phyloP scores from a whole-genome alignment of 164 flowering plant species.

The Piper betle region DNA sequence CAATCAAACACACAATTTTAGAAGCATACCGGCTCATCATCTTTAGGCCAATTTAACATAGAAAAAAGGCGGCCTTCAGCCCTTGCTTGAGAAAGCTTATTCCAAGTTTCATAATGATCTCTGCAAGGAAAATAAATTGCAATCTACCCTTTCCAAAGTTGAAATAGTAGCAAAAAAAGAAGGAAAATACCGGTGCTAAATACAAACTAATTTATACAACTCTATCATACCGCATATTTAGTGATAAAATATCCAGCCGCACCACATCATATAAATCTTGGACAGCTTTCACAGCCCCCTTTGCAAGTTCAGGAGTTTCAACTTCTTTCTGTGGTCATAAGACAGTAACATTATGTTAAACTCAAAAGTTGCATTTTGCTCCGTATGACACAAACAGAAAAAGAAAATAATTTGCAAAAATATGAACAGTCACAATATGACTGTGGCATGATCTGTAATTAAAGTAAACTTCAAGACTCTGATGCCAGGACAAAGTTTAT shows the following conservation, averaged over 20 bases:
- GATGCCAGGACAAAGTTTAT: no score
- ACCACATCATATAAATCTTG: constrained; percentile 92
- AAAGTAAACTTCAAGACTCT: no score
- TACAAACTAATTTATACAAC: background rate
- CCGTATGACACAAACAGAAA: no score
- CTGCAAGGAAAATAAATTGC: constrained; percentile 17
- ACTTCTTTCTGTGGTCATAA: constrained; percentile 41
- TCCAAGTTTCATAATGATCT: constrained; percentile 64
- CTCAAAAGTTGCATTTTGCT: no score
- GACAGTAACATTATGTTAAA: background rate
- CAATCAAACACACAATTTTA: background rate
- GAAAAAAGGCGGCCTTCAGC: constrained; percentile 78
- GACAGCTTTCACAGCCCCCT: constrained; percentile 77
- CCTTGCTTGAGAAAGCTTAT: constrained; percentile 52
- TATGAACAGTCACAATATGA: no score
- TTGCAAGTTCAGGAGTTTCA: constrained; percentile 47
- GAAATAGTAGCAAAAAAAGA: background rate
- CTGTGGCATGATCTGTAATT: no score
- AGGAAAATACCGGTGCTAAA: background rate
- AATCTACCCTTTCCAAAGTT: background rate
- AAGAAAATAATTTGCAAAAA: no score
- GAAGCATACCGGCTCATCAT: constrained; percentile 51
- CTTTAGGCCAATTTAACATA: constrained; percentile 81
- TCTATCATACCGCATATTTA: constrained; percentile 51
- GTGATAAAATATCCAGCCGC: constrained; percentile 49